Evolutionary conservation across 768 basidiomycete genomes (phyloP), one percentile per base, ranked within the genome.

Genomic region (Suillus plorans): DNA sequence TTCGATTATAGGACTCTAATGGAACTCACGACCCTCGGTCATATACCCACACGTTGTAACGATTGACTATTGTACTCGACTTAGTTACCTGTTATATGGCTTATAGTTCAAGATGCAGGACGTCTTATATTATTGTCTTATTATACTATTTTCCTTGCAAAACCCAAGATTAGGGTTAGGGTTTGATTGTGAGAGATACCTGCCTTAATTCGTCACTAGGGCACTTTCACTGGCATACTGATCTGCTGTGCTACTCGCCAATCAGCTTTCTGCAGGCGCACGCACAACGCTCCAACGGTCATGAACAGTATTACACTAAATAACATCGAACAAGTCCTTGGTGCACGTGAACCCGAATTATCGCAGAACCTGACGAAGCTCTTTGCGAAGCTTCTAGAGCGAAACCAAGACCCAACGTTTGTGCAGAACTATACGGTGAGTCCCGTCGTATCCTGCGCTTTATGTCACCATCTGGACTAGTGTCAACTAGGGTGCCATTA

Each of bases 361-460:
- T 58, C 67, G 57, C 59, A 62, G 58, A 49, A 61, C 36, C 62
- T 74, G 28, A 71, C 70, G 2, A 56, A 64, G 31, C 66, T 74
- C 34, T 74, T 76, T 58, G 60, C 69, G 37, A 70, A 62, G 52
- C 67, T 74, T 22, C 28, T 69, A 22, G 69, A 74, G 22, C 71
- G 64, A 49, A 63, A 69, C 49, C 65, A 72, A 41, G 72, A 74
- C 55, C 62, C 64, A 16, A 65, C 66, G n/a, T 67, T 72, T 37
- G 64, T 71, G 2, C 60, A 56, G 25, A 68, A 65, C 45, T 74
- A 71, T 53, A 64, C 63, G 22, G 70, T 70, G 63, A 45, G 61
- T 50, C 41, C 37, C 31, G 25, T 42, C 20, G 9, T 57, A 42
- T 62, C 9, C 31, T 44, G 28, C 18, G 34, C 28, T 25, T 20